A percentile compares a stretch with the other conserved stretches of the same genome.
Evolutionary conservation across 148 eudicot species (phyloP).

Genomic region (Silene uniflora): DNA sequence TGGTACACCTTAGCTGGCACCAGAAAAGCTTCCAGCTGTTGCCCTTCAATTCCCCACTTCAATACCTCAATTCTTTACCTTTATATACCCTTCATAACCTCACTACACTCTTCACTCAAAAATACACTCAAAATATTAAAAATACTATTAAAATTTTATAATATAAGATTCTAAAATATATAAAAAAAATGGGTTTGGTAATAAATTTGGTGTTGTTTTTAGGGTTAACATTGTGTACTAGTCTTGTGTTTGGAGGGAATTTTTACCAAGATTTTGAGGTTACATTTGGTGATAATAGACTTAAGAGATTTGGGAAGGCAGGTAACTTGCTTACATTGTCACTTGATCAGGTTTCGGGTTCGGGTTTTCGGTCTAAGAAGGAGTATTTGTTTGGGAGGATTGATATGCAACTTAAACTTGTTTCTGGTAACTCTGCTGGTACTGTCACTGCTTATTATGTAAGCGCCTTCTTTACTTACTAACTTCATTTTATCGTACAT

Average conservation of each 20-base stretch:
- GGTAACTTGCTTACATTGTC: conserved; percentile 48
- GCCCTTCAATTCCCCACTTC: conserved; percentile 30
- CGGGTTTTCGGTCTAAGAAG: conserved; percentile 50
- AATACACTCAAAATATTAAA: background rate
- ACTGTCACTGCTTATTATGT: conserved; percentile 64
- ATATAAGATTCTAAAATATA: no score
- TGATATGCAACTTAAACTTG: conserved; percentile 69
- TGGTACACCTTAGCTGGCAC: conserved; percentile 28
- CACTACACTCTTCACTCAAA: conserved; percentile 8
- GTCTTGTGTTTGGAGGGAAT: conserved; percentile 31
- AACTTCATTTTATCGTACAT: no score
- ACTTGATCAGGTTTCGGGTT: conserved; percentile 52
- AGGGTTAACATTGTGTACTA: conserved; percentile 10
- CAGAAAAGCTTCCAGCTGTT: conserved; percentile 31
- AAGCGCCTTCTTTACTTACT: conserved; percentile 14
- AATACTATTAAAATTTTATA: no score
- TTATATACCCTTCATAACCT: conserved; percentile 19
- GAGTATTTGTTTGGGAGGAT: conserved; percentile 56
- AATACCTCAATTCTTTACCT: conserved; percentile 24
- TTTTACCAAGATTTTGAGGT: conserved; percentile 58
- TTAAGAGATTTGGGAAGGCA: conserved; percentile 35
- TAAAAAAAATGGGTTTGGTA: conserved; percentile 24
- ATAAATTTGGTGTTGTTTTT: conserved; percentile 18
- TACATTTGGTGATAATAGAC: conserved; percentile 53
- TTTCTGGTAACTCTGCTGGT: conserved; percentile 63